Base-by-base conservation (phyloP, 2,329 filamentous ascomycete species). In the Pyrenophora seminiperda region DNA sequence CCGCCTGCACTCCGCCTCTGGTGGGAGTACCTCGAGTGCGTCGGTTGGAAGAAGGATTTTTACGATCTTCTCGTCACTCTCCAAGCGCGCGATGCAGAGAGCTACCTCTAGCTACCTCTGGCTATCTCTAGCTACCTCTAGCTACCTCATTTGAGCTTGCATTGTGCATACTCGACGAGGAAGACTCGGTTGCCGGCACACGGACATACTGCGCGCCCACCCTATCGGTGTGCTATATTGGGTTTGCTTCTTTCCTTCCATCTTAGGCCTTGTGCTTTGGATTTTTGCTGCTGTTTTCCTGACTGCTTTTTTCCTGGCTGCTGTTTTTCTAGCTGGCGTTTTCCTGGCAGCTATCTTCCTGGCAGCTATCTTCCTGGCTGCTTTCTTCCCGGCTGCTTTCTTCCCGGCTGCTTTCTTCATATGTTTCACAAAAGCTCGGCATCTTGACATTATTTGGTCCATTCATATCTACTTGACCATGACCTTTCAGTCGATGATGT, bases 11-110 rank as follows among this genome's bases (percentile, higher is more conserved):
- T 79, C 7, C 67, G 77, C 14, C 68, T 79, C 18, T 77, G 72
- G 73, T 78, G 74, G 73, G 76, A 79, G 62, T 79, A 79, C 41
- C 64, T 79, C 20, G 56, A 77, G 59, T 79, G 76, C 48, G 65
- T 74, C 3, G 63, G 65, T 11, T 79, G 71, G 62, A 74, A 76
- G 38, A 44, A 53, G 9, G 67, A 66, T 2, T 76, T 79, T 63
- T 78, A 78, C 53, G 58, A 72, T 4, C 63, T 71, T 59, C 66
- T 79, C 6, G 70, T 74, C 6, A 49, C 45, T 9, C 47, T 66
- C 7, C 62, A 66, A 34, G 45, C 48, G 34, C 61, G 61, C 19
- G 30, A 48, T 7, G 14, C 34, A 2, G 19, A 44, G 4, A 33
- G 36, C 14, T 60, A 51, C 32, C 6, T 43, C 20, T 22, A 49